These are phyloP conservation scores for Hibiscus syriacus DNA, from an alignment of 345 rosid genomes.

Conservation along the genomic window DNA sequence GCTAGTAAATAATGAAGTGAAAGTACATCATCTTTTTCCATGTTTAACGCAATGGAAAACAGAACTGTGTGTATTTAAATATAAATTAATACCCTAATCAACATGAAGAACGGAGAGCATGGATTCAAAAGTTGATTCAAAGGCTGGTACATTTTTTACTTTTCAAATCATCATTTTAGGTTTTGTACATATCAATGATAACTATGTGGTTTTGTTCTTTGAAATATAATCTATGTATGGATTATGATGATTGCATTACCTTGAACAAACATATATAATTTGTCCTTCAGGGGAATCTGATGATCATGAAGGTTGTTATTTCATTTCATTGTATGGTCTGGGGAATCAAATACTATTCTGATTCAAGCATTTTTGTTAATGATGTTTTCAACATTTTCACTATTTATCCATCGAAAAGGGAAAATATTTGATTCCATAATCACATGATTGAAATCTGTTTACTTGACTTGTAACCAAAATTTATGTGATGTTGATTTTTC, in stretches of 20 bases:
- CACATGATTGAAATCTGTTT: background rate
- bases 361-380: background rate
- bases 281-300: background rate
- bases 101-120: no score
- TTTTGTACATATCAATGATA: no score
- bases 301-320: background rate
- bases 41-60: no score
- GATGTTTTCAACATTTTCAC: background rate
- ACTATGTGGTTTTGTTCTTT: background rate
- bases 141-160: no score
- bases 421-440: background rate
- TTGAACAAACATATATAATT: background rate
- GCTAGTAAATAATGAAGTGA: background rate
- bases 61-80: no score
- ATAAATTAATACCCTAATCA: no score
- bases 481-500: background rate
- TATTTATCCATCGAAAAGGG: background rate
- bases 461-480: background rate
- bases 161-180: no score
- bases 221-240: background rate
- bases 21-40: background rate
- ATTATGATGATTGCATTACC: background rate
- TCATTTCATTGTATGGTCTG: background rate
- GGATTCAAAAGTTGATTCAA: no score
- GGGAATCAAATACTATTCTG: slow-evolving; percentile 6